Conservation (phyloP, 164 flowering plant genomes). For the Tinospora cordifolia region DNA sequence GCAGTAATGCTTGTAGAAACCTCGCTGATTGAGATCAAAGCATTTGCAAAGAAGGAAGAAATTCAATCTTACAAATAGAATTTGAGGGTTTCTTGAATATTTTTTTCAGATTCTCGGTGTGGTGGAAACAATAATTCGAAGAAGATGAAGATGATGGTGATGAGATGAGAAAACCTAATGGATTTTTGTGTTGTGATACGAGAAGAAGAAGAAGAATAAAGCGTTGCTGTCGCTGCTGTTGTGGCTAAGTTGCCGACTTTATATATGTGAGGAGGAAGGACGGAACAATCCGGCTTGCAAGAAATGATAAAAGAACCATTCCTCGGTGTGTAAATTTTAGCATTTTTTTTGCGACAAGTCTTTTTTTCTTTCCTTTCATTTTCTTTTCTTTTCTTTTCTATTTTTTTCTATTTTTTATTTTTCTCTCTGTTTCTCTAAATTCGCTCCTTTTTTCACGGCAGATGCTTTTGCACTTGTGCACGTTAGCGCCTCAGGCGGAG, state of each 20-base stretch:
- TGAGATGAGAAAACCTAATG: not conserved
- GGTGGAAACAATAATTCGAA: not conserved
- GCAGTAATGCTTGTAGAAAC: not conserved
- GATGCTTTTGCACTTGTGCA: conserved; percentile 2
- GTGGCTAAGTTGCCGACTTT: not conserved
- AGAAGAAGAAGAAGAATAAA: not conserved
- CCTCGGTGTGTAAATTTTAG: not conserved
- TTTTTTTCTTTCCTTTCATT: not conserved
- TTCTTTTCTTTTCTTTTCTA: not conserved
- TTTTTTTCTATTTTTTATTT: not conserved
- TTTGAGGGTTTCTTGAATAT: not conserved
- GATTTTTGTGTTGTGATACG: not conserved
- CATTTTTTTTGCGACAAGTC: not conserved
- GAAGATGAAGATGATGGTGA: not conserved
- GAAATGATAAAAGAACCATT: conserved; percentile 1
- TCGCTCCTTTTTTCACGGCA: not conserved
- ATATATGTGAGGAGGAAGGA: not conserved
- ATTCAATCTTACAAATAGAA: not conserved
- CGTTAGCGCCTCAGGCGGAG: not conserved
- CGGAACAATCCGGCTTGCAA: not conserved
- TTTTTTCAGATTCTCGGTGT: not conserved
- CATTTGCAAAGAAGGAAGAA: not conserved
- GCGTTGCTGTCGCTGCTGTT: not conserved
- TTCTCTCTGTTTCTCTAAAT: no score
- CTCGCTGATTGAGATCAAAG: not conserved